These are phyloP conservation scores for Vitis riparia DNA, from an alignment of 164 flowering plant genomes.

Conservation along the genomic window DNA sequence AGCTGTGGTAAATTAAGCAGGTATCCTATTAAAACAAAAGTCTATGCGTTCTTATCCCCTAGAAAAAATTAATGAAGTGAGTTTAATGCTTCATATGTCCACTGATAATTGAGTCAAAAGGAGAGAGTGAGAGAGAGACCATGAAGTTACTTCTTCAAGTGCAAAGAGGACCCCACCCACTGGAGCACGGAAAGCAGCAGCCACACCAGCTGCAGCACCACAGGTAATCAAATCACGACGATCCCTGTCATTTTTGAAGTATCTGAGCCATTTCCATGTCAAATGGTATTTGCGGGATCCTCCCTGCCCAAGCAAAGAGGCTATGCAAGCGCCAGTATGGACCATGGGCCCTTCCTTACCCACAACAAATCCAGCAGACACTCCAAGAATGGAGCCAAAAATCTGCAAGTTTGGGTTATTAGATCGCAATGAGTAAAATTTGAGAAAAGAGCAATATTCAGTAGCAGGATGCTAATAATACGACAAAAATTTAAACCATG, in stretches of 20 bases:
- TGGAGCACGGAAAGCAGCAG: constrained; percentile 96
- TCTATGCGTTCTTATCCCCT: no score
- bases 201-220: constrained; percentile 98
- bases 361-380: constrained; percentile 84
- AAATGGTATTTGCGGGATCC: constrained; percentile 82
- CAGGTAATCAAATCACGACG: constrained; percentile 90
- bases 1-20: no score
- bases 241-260: constrained; percentile 90
- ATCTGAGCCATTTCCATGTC: constrained; percentile 92
- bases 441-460: background rate
- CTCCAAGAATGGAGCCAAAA: constrained; percentile 81
- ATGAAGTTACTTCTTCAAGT: constrained; percentile 94
- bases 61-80: no score
- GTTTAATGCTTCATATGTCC: no score
- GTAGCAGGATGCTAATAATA: no score
- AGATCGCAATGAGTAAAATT: background rate
- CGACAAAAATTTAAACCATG: no score
- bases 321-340: constrained; percentile 96
- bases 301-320: constrained; percentile 86
- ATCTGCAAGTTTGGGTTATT: constrained; percentile 41
- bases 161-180: constrained; percentile 96
- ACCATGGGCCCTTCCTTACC: constrained; percentile 99
- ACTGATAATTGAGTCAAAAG: background rate
- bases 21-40: no score
- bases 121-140: constrained; percentile 37